phyloP scores from a whole-genome alignment of 2,329 filamentous ascomycete species.

The Metarhizium anisopliae region DNA sequence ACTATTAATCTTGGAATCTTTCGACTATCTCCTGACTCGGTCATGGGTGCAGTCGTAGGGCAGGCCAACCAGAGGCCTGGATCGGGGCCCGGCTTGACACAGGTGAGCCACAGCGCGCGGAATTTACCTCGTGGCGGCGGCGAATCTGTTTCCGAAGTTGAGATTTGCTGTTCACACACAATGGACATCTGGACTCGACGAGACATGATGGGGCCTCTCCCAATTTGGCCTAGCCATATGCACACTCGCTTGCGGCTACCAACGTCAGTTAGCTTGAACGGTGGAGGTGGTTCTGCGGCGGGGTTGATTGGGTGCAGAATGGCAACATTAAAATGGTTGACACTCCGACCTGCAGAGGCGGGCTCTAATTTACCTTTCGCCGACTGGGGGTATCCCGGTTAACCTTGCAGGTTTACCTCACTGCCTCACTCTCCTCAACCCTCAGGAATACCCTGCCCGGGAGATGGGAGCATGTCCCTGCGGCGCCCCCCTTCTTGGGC shows the following conservation, averaged over 20 bases:
- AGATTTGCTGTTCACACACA: background rate
- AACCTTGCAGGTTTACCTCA: too few species aligned
- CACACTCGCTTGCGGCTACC: constrained; percentile 9
- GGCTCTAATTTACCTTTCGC: too few species aligned
- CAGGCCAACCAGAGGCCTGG: constrained; percentile 2
- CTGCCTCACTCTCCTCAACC: too few species aligned
- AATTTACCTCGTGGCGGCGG: constrained; percentile 4
- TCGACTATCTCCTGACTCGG: background rate
- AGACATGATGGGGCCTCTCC: background rate
- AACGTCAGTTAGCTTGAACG: constrained; percentile 7
- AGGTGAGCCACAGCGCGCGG: background rate
- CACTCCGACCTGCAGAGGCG: too few species aligned
- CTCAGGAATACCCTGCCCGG: background rate
- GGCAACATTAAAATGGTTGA: background rate
- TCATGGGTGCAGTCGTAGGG: background rate
- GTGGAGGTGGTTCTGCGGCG: background rate
- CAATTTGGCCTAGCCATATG: constrained; percentile 1
- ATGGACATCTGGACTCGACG: too few species aligned
- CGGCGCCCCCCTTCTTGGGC: background rate
- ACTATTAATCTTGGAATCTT: background rate
- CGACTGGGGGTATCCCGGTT: too few species aligned
- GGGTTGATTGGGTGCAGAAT: background rate
- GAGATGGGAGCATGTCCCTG: background rate
- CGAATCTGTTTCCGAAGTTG: background rate
- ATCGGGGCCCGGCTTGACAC: background rate